A percentile compares a stretch with the other conserved stretches of the same genome.
phyloP scores from a whole-genome alignment of 805 yeast genomes.

The Yamadazyma takamatsuzukensis region DNA sequence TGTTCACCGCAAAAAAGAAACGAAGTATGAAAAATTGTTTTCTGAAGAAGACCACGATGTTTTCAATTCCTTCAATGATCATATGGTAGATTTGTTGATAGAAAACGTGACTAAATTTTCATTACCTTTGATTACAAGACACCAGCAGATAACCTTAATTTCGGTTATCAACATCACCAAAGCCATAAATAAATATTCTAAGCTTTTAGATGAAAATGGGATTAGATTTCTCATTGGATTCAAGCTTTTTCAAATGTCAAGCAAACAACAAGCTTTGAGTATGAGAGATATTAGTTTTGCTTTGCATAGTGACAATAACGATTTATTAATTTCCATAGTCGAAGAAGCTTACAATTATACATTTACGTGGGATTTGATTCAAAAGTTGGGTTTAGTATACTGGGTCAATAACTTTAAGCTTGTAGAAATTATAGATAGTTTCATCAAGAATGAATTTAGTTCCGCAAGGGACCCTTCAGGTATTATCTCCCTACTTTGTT shows the following conservation, averaged over 20 bases:
- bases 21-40: background rate
- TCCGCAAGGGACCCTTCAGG: conserved; percentile 65
- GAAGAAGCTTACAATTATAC: conserved; percentile 39
- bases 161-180: conserved; percentile 64
- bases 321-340: conserved; percentile 52
- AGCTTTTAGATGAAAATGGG: conserved; percentile 60
- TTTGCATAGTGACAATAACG: conserved; percentile 74
- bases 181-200: conserved; percentile 45
- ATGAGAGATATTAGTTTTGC: conserved; percentile 91
- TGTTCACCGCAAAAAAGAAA: conserved; percentile 1
- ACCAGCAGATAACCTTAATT: conserved; percentile 81
- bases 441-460: conserved; percentile 71
- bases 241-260: conserved; percentile 53
- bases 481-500: conserved; percentile 65
- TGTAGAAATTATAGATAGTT: conserved; percentile 49
- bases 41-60: conserved; percentile 15
- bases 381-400: conserved; percentile 60
- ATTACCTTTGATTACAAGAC: conserved; percentile 80
- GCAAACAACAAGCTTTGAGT: conserved; percentile 51
- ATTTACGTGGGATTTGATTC: conserved; percentile 59
- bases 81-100: conserved; percentile 45
- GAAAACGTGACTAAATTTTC: conserved; percentile 62
- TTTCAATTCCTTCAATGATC: conserved; percentile 34
- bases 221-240: conserved; percentile 67
- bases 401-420: conserved; percentile 51